Base-by-base conservation (phyloP, 2,329 filamentous ascomycete genomes). In the Fusarium succisae region DNA sequence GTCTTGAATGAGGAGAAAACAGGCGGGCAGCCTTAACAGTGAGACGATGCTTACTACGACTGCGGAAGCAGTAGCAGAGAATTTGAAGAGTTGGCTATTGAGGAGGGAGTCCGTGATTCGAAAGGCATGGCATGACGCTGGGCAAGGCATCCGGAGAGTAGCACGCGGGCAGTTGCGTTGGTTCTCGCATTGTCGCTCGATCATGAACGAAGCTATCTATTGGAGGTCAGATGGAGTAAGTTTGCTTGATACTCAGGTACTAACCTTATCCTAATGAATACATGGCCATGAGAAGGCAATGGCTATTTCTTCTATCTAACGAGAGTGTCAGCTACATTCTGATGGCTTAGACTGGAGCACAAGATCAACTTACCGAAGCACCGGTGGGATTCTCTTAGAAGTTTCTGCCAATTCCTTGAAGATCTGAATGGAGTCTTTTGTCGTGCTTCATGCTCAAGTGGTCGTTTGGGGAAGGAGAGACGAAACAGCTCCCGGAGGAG, bases 31-130 rank as follows among this genome's bases (percentile, higher is more conserved):
- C 0, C 39, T 41, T 8, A 11, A 24, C 3, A 0, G 14, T 43
- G 41, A 43, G 2, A 3, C 3, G 22, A n/a, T 9, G 41, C 1
- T 3, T 0, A 43, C 41, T 43, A 0, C 22, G 3, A 43, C 6
- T 17, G 6, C 14, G 28, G 28, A 28, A 28, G 28, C 28, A 28
- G n/a, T 43, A 8, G 13, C 20, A 24, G 41, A 17, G 8, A 17
- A n/a, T 37, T 37, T 0, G 35, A 11, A n/a, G 13, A 43, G 6
- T 1, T 43, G 13, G 13, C 6, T 8, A 43, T 43, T 13, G 2
- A 43, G 39, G 13, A n/a, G 8, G 2, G 22, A 43, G 1, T 22
- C 39, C 14, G 22, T n/a, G 22, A 17, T n/a, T 43, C 14, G 41
- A 43, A 43, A n/a, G 22, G 41, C 1, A 5, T 43, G 9, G 22